These are phyloP conservation scores for Pleodorina starrii DNA, from an alignment of 139 green algal genomes.

Conservation along the genomic window DNA sequence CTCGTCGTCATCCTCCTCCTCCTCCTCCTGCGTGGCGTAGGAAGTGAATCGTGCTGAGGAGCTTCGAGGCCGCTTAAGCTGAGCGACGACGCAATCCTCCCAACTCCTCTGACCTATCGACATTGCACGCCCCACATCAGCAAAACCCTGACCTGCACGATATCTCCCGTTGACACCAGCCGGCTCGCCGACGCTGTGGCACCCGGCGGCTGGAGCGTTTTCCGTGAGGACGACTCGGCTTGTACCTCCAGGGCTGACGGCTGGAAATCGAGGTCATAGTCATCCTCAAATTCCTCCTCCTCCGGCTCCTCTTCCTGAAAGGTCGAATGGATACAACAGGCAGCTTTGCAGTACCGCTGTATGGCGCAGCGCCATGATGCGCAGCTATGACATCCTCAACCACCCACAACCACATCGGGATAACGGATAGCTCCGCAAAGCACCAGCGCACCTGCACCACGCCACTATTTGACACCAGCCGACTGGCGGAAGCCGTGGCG, in stretches of 20 bases:
- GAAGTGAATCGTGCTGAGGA: no score
- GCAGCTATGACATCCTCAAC: no score
- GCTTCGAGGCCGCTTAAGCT: no score
- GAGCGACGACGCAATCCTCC: no score
- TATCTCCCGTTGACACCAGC: background rate
- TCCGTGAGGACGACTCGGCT: background rate
- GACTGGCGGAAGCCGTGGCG: background rate
- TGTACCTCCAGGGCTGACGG: background rate
- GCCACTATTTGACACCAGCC: background rate
- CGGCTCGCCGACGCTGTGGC: background rate
- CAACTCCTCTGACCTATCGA: no score
- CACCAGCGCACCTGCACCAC: background rate
- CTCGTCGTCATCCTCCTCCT: no score
- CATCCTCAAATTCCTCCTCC: background rate
- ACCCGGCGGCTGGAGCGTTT: background rate
- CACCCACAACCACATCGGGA: background rate
- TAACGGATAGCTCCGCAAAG: background rate
- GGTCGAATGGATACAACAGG: no score
- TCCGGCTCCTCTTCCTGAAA: background rate
- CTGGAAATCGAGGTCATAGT: conserved; percentile 29
- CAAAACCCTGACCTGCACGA: conserved; percentile 4
- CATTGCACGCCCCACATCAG: no score
- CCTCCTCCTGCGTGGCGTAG: no score
- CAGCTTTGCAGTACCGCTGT: no score
- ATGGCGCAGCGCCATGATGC: no score